A percentile compares a stretch with the other conserved stretches of the same genome.
phyloP scores from a whole-genome alignment of 345 rosid species.

The Excoecaria cochinchinensis region DNA sequence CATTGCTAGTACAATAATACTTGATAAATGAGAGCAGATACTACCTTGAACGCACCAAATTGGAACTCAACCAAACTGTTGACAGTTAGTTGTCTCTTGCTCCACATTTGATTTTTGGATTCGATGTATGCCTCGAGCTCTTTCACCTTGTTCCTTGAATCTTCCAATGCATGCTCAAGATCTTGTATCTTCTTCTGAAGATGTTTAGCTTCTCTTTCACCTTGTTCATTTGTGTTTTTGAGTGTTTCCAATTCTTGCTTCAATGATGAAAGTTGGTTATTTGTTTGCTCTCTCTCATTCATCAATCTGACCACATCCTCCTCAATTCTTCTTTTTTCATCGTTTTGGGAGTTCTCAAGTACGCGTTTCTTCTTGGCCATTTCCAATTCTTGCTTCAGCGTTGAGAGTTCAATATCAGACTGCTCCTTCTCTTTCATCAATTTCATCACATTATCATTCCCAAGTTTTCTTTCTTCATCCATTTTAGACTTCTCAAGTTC shows the following conservation, averaged over 20 bases:
- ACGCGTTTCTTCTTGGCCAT: conserved; percentile 45
- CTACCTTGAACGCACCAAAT: conserved; percentile 57
- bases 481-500: conserved; percentile 52
- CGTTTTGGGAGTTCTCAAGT: conserved; percentile 42
- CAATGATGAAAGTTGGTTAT: conserved; percentile 24
- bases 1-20: too few relatives aligned
- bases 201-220: conserved; percentile 53
- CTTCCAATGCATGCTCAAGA: conserved; percentile 43
- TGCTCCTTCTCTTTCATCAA: conserved; percentile 40
- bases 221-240: conserved; percentile 45
- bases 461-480: conserved; percentile 44
- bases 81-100: conserved; percentile 46
- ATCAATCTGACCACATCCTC: conserved; percentile 36
- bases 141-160: conserved; percentile 44
- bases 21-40: conserved; percentile 2
- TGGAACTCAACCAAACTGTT: conserved; percentile 44
- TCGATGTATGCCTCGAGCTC: conserved; percentile 46
- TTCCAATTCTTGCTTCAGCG: conserved; percentile 35
- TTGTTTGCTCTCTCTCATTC: conserved; percentile 39
- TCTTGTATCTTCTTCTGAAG: conserved; percentile 46
- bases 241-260: conserved; percentile 35
- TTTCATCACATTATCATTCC: conserved; percentile 41
- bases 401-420: conserved; percentile 21
- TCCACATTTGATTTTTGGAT: conserved; percentile 47
- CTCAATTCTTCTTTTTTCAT: conserved; percentile 43